These are phyloP conservation scores for Yamadazyma akitaensis DNA, from an alignment of 805 yeast genomes.

Conservation along the genomic window DNA sequence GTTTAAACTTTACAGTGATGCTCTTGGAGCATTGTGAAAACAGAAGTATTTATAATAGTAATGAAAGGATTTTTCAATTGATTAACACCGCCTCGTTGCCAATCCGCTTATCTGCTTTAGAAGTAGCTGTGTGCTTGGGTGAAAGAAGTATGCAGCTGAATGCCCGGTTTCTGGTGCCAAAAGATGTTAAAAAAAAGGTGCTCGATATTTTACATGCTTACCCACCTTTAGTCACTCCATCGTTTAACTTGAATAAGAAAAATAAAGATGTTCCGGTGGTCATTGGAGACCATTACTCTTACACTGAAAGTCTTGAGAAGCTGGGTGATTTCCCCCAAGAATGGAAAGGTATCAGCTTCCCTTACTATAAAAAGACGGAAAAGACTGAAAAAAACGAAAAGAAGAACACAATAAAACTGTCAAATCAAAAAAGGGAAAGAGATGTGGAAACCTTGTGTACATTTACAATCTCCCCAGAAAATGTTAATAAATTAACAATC, in stretches of 20 bases:
- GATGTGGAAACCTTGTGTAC: slow-evolving; percentile 47
- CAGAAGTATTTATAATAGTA: slow-evolving; percentile 63
- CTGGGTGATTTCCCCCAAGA: slow-evolving; percentile 7
- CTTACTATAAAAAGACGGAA: slow-evolving; percentile 37
- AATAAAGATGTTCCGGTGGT: slow-evolving; percentile 16
- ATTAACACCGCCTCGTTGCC: slow-evolving; percentile 57
- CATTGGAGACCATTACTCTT: slow-evolving; percentile 40
- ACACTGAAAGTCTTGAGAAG: slow-evolving; percentile 34
- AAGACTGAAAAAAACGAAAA: slow-evolving; percentile 42
- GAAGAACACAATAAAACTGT: neutral
- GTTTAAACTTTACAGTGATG: slow-evolving; percentile 59
- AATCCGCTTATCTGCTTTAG: slow-evolving; percentile 58
- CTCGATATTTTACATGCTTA: slow-evolving; percentile 52
- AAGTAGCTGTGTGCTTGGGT: slow-evolving; percentile 55
- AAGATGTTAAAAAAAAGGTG: slow-evolving; percentile 42
- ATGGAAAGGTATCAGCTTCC: slow-evolving; percentile 18
- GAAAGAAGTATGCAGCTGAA: slow-evolving; percentile 55
- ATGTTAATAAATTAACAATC: slow-evolving; percentile 49
- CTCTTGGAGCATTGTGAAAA: slow-evolving; percentile 69
- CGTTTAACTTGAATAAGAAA: slow-evolving; percentile 9
- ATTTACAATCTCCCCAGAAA: slow-evolving; percentile 52
- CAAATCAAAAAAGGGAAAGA: neutral
- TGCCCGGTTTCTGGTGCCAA: slow-evolving; percentile 42
- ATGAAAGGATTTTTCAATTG: slow-evolving; percentile 56
- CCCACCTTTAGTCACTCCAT: slow-evolving; percentile 46